phyloP scores from a whole-genome alignment of 495 filamentous ascomycete genomes.

The Neurospora hispaniola region DNA sequence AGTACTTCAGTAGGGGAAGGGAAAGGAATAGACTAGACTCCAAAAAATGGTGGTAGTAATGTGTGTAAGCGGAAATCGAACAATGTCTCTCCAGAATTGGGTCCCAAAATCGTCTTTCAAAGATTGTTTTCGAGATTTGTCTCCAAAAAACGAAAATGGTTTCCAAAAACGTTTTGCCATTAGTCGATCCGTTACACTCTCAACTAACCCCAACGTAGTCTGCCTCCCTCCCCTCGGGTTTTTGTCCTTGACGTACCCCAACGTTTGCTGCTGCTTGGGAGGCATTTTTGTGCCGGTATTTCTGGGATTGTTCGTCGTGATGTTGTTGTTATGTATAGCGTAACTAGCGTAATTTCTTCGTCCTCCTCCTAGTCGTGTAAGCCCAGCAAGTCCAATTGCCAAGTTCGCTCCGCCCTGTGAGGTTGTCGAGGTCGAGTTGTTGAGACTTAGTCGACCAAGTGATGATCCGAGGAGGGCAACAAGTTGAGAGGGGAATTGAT shows the following conservation, averaged over 20 bases:
- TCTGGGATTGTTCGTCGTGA: background rate
- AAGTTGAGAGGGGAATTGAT: background rate
- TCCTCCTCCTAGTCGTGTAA: background rate
- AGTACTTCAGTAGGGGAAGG: background rate
- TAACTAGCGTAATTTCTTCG: background rate
- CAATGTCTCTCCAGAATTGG: background rate
- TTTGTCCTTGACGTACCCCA: conserved; percentile 76
- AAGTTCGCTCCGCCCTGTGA: background rate
- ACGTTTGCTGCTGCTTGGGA: conserved; percentile 65
- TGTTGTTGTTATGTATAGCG: background rate
- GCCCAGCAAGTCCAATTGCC: background rate
- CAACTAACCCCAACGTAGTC: conserved; percentile 71
- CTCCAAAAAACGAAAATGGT: background rate
- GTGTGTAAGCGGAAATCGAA: background rate
- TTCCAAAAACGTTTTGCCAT: background rate
- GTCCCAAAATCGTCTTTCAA: background rate
- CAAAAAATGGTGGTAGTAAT: conserved; percentile 2
- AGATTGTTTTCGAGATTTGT: background rate
- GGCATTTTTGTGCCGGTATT: conserved; percentile 28
- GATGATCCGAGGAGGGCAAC: background rate
- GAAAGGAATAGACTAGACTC: background rate
- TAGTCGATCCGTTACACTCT: background rate
- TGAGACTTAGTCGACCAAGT: background rate
- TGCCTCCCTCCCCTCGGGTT: conserved; percentile 35
- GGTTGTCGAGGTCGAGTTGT: background rate